These are phyloP conservation scores for Fusarium clavum DNA, from an alignment of 2,329 filamentous ascomycete genomes.

Conservation along the genomic window DNA sequence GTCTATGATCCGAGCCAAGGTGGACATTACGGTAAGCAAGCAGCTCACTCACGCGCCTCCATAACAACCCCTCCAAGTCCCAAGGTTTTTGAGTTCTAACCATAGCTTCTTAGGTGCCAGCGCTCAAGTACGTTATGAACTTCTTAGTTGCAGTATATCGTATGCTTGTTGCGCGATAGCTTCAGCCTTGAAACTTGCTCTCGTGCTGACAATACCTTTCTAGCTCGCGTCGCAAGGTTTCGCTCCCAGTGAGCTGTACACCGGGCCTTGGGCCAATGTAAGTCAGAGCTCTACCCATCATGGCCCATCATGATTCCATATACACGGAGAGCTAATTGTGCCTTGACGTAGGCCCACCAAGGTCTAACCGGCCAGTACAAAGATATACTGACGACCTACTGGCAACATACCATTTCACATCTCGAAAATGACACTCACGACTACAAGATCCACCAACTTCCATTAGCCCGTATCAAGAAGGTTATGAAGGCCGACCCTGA, in stretches of 20 bases:
- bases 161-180: constrained; percentile 3
- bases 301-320: neutral
- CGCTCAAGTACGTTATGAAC: constrained; percentile 54
- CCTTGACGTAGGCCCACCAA: constrained; percentile 80
- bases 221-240: constrained; percentile 89
- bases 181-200: neutral
- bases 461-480: constrained; percentile 98
- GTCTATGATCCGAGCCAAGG: constrained; percentile 80
- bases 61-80: neutral
- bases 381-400: constrained; percentile 98
- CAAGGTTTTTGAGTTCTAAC: constrained; percentile 1
- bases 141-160: neutral
- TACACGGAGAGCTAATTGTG: neutral
- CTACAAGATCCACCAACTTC: constrained; percentile 97
- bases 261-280: constrained; percentile 95
- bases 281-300: constrained; percentile 47
- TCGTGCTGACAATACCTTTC: constrained; percentile 24
- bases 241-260: constrained; percentile 93
- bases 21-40: constrained; percentile 80
- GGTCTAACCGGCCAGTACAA: constrained; percentile 92
- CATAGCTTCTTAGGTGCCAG: constrained; percentile 56
- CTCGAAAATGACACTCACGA: constrained; percentile 96
- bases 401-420: constrained; percentile 98
- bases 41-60: constrained; percentile 16
- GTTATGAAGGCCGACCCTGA: constrained; percentile 99